Conservation (phyloP, 306 rosid species). For the Bauhinia variegata region DNA sequence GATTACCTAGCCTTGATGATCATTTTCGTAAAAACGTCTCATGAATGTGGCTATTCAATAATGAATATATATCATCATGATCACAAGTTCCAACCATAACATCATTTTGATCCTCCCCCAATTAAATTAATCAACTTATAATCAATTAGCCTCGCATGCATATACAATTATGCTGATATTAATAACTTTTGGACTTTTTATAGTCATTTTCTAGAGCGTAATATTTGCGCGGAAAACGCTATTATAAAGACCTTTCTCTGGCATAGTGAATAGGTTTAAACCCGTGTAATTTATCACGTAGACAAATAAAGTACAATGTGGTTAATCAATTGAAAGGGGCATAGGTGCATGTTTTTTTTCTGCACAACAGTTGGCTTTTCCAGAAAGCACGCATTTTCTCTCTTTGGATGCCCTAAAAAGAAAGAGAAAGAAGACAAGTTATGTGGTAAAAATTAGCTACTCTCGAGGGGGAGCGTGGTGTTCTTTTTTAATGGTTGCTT, state of each 20-base stretch:
- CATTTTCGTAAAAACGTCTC: slow-evolving; percentile 14
- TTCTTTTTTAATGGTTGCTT: slow-evolving; percentile 45
- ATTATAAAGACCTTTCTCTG: too few relatives aligned
- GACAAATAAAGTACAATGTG: slow-evolving; percentile 23
- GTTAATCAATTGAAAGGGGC: background rate
- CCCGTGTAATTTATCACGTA: background rate
- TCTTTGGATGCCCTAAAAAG: slow-evolving; percentile 77
- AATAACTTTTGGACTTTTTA: too few relatives aligned
- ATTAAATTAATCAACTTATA: background rate
- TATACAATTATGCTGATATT: too few relatives aligned
- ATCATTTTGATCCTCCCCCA: slow-evolving; percentile 34
- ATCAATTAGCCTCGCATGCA: too few relatives aligned
- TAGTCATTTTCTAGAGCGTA: background rate
- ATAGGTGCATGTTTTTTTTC: background rate
- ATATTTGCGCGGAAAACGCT: too few relatives aligned
- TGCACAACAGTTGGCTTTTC: slow-evolving; percentile 22
- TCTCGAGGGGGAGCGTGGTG: slow-evolving; percentile 70
- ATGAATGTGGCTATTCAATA: slow-evolving; percentile 31
- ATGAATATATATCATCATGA: slow-evolving; percentile 47
- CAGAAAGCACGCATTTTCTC: slow-evolving; percentile 14
- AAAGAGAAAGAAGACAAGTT: slow-evolving; percentile 41
- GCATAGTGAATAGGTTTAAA: slow-evolving; percentile 12
- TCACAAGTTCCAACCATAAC: slow-evolving; percentile 46
- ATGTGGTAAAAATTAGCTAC: slow-evolving; percentile 36
- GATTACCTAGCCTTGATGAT: slow-evolving; percentile 24